Conservation (phyloP, 108 stramenopile species). For the Fragilaria radians region DNA sequence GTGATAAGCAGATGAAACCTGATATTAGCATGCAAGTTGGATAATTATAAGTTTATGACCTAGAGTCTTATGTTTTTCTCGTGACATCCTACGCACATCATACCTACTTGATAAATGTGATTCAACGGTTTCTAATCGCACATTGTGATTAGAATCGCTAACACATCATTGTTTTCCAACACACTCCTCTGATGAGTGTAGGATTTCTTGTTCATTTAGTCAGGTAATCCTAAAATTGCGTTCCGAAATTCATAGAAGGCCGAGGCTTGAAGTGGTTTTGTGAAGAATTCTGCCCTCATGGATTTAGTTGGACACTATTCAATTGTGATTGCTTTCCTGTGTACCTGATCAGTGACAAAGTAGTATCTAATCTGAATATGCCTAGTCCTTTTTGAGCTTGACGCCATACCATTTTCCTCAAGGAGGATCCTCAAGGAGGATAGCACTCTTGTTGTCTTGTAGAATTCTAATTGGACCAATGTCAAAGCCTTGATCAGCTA, state of each 20-base stretch:
- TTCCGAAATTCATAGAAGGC: conserved; percentile 26
- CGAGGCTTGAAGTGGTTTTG: conserved; percentile 39
- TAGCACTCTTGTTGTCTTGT: conserved; percentile 47
- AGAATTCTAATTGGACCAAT: conserved; percentile 22
- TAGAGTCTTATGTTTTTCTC: too few relatives aligned
- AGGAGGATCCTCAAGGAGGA: conserved; percentile 39
- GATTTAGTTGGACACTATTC: conserved; percentile 38
- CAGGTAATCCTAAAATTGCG: conserved; percentile 13
- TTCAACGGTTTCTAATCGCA: too few relatives aligned
- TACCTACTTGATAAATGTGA: too few relatives aligned
- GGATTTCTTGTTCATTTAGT: neutral
- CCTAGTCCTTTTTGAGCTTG: conserved; percentile 30
- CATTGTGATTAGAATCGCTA: too few relatives aligned
- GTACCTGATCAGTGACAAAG: conserved; percentile 34
- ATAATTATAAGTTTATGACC: too few relatives aligned
- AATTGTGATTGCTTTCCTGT: conserved; percentile 8
- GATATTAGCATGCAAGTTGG: too few relatives aligned
- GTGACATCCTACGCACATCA: too few relatives aligned
- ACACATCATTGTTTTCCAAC: too few relatives aligned
- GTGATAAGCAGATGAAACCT: too few relatives aligned
- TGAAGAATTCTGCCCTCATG: conserved; percentile 46
- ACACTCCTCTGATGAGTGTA: conserved; percentile 20
- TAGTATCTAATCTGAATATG: conserved; percentile 44
- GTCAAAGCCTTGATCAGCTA: conserved; percentile 35
- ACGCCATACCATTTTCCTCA: conserved; percentile 35